Evolutionary conservation across 106 monocot genomes (phyloP), one percentile per base, ranked within the genome.

Genomic region (Ottelia alismoides): DNA sequence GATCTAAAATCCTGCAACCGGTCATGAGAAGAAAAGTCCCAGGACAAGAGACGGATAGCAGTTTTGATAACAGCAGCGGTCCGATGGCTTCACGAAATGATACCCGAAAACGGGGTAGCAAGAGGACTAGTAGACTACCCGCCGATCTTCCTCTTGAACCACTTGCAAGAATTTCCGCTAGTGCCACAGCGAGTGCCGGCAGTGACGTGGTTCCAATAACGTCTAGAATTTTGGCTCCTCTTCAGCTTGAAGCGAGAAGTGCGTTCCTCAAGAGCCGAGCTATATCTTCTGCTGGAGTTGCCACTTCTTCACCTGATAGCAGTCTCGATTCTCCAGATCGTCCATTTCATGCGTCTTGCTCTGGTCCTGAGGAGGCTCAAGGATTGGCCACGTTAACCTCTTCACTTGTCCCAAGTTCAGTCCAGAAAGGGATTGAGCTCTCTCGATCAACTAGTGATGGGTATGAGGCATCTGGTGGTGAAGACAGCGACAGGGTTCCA

Each of bases 381-480:
- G 61, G 30, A 1, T 35, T 49, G 10, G 40, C 60, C 28, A 45
- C 45, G 11, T 51, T 51, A 56, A 48, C 69, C 21, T 56, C 61
- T 47, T 46, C 17, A 16, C 54, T 55, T 27, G 29, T 40, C 23
- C 57, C 47, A n/a, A 30, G 56, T 18, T 25, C 32, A 20, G 45
- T 28, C 20, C 70, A 54, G 20, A 61, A 65, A 28, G 69, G 78
- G 18, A 59, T 65, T 21, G 65, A 20, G 9, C 74, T 70, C 28
- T 79, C 74, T 7, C 63, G 66, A 50, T 70, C 74, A 1, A 67
- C 57, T n/a, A 79, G 74, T 28, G 79, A 79, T 70, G 74, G 79
- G 19, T 74, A 79, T 23, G 79, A 79, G 27, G 79, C 79, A 57
- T 79, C 79, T 44, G 74, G 70, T 3, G 79, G 79, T 49, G 79